Percentiles rank a stretch among this genome's conserved stretches.
These are phyloP conservation scores for Candida glucosophila DNA, from an alignment of 1,139 yeast genomes.

Conservation along the genomic window DNA sequence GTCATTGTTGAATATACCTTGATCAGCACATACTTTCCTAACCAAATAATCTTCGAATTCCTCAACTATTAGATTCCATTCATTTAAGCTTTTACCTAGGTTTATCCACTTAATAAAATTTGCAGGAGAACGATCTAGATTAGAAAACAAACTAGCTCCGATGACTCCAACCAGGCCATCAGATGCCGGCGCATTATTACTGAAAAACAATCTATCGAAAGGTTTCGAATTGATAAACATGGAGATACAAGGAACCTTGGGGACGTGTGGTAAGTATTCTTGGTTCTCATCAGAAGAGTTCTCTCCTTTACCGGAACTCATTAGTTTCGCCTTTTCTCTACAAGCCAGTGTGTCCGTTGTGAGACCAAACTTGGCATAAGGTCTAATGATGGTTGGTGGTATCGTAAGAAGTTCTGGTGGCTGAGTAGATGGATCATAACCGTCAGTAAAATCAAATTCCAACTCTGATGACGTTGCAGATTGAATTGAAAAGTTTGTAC, in stretches of 20 bases:
- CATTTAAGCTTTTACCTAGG: conserved; percentile 59
- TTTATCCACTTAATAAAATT: conserved; percentile 14
- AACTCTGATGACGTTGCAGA: conserved; percentile 4
- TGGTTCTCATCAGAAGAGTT: conserved; percentile 8
- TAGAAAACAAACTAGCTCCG: neutral
- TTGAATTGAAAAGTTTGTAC: conserved; percentile 11
- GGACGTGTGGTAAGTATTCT: conserved; percentile 12
- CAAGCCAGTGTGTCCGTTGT: conserved; percentile 35
- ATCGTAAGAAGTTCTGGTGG: conserved; percentile 39
- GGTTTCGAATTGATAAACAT: conserved; percentile 25
- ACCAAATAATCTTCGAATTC: conserved; percentile 53
- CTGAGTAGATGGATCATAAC: conserved; percentile 13
- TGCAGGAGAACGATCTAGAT: conserved; percentile 4
- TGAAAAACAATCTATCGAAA: too few relatives aligned
- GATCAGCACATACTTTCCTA: conserved; percentile 28
- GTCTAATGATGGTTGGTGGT: conserved; percentile 43
- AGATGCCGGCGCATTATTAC: too few relatives aligned
- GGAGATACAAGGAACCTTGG: conserved; percentile 29
- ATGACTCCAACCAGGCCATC: too few relatives aligned
- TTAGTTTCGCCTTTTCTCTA: conserved; percentile 20
- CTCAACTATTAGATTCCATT: conserved; percentile 48
- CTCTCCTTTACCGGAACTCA: too few relatives aligned
- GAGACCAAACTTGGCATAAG: conserved; percentile 40
- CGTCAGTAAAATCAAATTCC: conserved; percentile 4
- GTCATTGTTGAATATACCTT: too few relatives aligned